Evolutionary conservation across 495 filamentous ascomycete genomes (phyloP).

Genomic region (Bacidia rubella): DNA sequence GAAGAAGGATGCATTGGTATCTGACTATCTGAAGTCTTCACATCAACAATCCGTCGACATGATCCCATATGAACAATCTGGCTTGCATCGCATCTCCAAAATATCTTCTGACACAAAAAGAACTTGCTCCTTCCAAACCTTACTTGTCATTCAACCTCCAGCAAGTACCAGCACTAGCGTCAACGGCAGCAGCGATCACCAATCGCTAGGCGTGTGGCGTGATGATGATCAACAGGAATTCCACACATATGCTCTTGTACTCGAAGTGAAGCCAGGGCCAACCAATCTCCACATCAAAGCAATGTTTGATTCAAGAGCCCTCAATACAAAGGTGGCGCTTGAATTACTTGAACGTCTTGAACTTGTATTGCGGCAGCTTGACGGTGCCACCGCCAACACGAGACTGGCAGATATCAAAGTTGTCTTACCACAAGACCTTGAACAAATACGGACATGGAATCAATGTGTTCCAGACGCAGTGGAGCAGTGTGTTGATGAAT

Average conservation of each 20-base stretch:
- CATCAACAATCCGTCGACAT: conserved; percentile 32
- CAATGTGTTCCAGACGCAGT: neutral
- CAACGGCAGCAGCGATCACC: too few species aligned
- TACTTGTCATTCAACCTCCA: conserved; percentile 35
- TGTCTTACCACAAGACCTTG: neutral
- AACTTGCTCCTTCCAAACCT: conserved; percentile 40
- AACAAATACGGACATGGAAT: conserved; percentile 4
- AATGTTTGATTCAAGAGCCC: neutral
- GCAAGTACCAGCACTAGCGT: neutral
- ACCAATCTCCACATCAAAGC: neutral
- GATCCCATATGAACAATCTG: conserved; percentile 42
- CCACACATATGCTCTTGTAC: neutral
- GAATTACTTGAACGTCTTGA: neutral
- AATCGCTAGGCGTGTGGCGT: neutral
- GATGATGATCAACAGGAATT: neutral
- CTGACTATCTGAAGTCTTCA: conserved; percentile 28
- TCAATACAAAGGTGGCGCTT: neutral
- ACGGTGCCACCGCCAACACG: neutral
- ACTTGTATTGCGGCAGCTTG: neutral
- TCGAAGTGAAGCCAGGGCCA: neutral
- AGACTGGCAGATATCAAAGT: neutral
- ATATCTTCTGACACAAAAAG: conserved; percentile 34
- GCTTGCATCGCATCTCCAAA: conserved; percentile 44
- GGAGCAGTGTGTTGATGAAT: conserved; percentile 22
- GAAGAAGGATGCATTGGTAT: too few species aligned